Evolutionary conservation across 352 stramenopile genomes (phyloP).

Genomic region (Pelagophyceae sp.): DNA sequence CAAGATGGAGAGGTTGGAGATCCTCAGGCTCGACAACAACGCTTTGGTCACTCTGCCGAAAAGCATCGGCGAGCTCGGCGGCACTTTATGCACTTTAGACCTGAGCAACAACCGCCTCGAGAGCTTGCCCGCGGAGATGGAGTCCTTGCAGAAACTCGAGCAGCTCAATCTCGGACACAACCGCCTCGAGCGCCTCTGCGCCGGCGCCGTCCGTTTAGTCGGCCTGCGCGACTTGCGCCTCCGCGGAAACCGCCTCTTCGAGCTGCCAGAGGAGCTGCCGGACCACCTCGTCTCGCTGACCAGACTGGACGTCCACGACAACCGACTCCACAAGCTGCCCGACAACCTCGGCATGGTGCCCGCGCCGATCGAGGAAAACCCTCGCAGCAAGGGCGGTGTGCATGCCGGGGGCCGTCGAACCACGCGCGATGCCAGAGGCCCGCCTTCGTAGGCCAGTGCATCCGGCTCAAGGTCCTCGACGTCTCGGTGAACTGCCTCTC

Average conservation of each 20-base stretch:
- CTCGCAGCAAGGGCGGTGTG: too few species aligned
- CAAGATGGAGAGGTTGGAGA: neutral
- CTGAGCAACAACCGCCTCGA: neutral
- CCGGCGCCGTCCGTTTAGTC: neutral
- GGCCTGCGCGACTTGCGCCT: neutral
- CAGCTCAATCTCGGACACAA: neutral
- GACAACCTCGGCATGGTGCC: neutral
- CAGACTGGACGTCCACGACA: conserved; percentile 1
- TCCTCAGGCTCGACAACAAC: neutral
- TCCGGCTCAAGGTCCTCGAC: neutral
- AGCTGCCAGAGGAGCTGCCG: neutral
- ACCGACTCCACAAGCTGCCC: conserved; percentile 1
- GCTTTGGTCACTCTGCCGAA: neutral
- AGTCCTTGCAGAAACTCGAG: neutral
- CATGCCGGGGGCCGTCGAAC: too few species aligned
- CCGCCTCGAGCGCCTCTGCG: neutral
- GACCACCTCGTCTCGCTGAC: conserved; percentile 7
- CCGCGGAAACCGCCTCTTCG: neutral
- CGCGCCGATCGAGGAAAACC: too few species aligned
- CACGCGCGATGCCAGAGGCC: too few species aligned
- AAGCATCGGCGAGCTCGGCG: neutral
- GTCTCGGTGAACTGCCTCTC: neutral
- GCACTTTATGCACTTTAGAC: neutral
- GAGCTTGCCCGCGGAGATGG: neutral
- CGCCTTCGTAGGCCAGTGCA: too few species aligned